Evolutionary conservation across 441 rosid genomes (phyloP), one percentile per base, ranked within the genome.

Genomic region (Euphorbia celastroides): DNA sequence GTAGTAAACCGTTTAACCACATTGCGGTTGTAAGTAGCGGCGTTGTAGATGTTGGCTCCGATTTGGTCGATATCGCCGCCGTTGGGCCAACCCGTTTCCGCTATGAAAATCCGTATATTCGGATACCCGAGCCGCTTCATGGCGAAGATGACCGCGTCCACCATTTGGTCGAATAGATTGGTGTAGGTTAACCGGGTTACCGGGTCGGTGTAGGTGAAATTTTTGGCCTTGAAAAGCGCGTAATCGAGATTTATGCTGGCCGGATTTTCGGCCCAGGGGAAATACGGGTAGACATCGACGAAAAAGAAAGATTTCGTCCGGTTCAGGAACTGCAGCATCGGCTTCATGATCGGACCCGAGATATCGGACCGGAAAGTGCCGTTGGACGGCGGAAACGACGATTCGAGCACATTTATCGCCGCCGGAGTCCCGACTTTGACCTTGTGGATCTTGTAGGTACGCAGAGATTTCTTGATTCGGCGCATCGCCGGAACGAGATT

Each of bases 21-120:
- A 68, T 93, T 93, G 60, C 96, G 85, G 68, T 87, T 89, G 78
- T 82, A 93, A 6, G 88, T 88, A 25, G 99, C 95, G 20, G 97
- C 88, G 64, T 93, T 93, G 84, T 79, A 75, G 30, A 91, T 60
- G 65, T 91, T 91, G 1, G 90, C 85, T 70, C 98, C 97, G 59
- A 91, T 86, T 69, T 93, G 99, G 64, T 93, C 97, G 57, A 73
- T 57, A 22, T 91, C 95, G 11, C 96, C 99, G 20, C 28, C 80
- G 17, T 79, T 93, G 27, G 99, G 97, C 96, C 99, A 91, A 48
- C 97, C 99, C 59, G 93, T 93, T 79, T 93, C 99, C 0, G 93
- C 96, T n/a, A 89, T 82, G 70, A 83, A 86, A 72, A 93, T 72
- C 66, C 92, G 87, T 66, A 89, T 68, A 65, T 86, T 75, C 44